A percentile compares a stretch with the other conserved stretches of the same genome.
Evolutionary conservation across 164 flowering plant species (phyloP).

Genomic region (Houttuynia cordata): DNA sequence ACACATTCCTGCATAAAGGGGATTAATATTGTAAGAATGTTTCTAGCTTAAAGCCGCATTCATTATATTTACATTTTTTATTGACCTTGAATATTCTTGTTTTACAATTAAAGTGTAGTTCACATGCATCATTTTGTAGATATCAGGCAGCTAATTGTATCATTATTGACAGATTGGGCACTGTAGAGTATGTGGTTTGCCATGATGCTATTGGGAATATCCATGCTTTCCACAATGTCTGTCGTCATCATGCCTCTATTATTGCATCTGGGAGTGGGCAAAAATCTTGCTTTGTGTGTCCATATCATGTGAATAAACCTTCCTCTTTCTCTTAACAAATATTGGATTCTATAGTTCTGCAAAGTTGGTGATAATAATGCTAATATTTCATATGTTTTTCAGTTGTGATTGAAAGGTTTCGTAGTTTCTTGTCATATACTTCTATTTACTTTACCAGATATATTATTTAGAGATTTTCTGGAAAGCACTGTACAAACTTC

Average conservation of each 20-base stretch:
- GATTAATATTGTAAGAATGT: too few species aligned
- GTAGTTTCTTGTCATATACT: neutral
- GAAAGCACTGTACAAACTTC: neutral
- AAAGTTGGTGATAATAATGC: too few species aligned
- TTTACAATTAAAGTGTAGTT: neutral
- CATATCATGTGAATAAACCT: constrained; percentile 69
- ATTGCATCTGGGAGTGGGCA: constrained; percentile 66
- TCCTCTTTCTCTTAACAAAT: too few species aligned
- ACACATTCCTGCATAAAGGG: too few species aligned
- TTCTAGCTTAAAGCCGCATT: too few species aligned
- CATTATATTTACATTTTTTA: too few species aligned
- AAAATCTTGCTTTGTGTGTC: constrained; percentile 82
- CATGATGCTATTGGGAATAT: constrained; percentile 56
- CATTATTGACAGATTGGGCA: constrained; percentile 51
- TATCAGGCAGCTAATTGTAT: too few species aligned
- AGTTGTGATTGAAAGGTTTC: too few species aligned
- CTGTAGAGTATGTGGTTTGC: constrained; percentile 66
- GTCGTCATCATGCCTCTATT: constrained; percentile 92
- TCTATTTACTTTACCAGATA: neutral
- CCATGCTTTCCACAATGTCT: constrained; percentile 87
- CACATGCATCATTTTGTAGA: neutral
- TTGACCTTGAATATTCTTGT: too few species aligned
- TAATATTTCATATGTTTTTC: too few species aligned
- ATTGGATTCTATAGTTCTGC: too few species aligned
- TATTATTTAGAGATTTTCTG: too few species aligned